Evolutionary conservation across 768 basidiomycete species (phyloP), one percentile per base, ranked within the genome.

Genomic region (Hemileccinum rubropunctum): DNA sequence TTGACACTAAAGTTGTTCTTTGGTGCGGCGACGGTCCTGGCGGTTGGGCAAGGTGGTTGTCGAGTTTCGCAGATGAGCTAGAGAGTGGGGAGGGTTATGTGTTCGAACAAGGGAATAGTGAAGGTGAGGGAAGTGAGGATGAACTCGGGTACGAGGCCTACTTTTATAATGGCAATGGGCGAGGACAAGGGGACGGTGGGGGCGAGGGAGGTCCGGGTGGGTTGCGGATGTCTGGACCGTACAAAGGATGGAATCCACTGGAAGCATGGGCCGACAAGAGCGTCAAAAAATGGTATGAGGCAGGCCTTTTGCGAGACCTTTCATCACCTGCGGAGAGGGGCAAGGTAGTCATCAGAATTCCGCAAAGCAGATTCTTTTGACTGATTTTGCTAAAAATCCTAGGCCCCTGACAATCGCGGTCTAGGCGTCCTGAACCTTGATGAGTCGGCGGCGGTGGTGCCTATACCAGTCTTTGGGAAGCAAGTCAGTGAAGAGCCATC

Each of bases 41-140:
- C 10, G 97, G 95, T 4, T 99, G 97, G 95, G 97, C 91, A 32
- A 83, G 84, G 61, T 99, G 94, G 92, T 71, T 98, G 45, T 84
- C 92, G 5, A 76, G 75, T 47, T 98, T 98, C 60, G 93, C 83
- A 1, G 95, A 98, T 26, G 94, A 98, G 42, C 68, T 99, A 18
- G 95, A 98, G 73, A 82, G 72, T 44, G 91, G 93, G 5, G 93
- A 95, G 56, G 88, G 89, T 7, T 93, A 80, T 67, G 93, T 94
- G 67, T 73, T 93, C 42, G 91, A 89, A 14, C 68, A 66, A 17
- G 63, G 64, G 27, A 72, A 62, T 18, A 70, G 72, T 28, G 84
- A 86, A 35, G 83, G 81, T 49, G 86, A 89, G 37, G 86, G 76
- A 21, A 87, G 81, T 58, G 92, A 93, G 61, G 92, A 95, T 60